Percentiles rank a stretch among this genome's conserved stretches.
Conservation (phyloP, 192 early-diverging fungal genomes). For the Helicostylum pulchrum region DNA sequence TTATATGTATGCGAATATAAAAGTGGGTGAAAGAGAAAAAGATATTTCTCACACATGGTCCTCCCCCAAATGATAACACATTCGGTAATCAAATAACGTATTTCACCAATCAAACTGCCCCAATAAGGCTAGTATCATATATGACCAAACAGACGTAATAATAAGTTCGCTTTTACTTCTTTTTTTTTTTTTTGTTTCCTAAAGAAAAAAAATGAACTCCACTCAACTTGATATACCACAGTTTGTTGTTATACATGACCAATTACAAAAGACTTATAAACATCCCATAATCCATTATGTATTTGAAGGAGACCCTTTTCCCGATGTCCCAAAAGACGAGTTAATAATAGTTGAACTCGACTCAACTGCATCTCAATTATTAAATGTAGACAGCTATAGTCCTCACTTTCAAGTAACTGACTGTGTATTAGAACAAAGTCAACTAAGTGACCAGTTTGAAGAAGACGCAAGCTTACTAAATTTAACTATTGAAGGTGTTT, state of each 20-base stretch:
- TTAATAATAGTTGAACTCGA: slow-evolving; percentile 38
- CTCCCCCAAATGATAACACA: not conserved
- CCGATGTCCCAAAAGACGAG: slow-evolving; percentile 32
- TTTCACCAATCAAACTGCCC: not conserved
- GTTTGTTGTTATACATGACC: slow-evolving; percentile 44
- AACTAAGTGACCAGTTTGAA: slow-evolving; percentile 17
- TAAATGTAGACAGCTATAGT: slow-evolving; percentile 35
- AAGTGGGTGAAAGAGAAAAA: not conserved
- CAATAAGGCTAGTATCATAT: not conserved
- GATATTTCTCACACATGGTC: not conserved
- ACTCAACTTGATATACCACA: slow-evolving; percentile 34
- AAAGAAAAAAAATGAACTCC: not conserved
- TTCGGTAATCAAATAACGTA: not conserved
- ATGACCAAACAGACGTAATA: not conserved
- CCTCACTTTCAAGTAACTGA: slow-evolving; percentile 42
- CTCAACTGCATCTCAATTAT: slow-evolving; percentile 23
- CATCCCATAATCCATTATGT: slow-evolving; percentile 47
- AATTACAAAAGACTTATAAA: slow-evolving; percentile 33
- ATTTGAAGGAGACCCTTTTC: slow-evolving; percentile 42
- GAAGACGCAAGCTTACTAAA: slow-evolving; percentile 22
- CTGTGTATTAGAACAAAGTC: slow-evolving; percentile 28
- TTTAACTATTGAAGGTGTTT: slow-evolving; percentile 37
- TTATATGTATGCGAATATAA: not conserved
- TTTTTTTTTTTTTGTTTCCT: not conserved
- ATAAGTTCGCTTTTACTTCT: no score